Evolutionary conservation across 2,329 filamentous ascomycete species (phyloP).

Genomic region (Talaromyces sp.): DNA sequence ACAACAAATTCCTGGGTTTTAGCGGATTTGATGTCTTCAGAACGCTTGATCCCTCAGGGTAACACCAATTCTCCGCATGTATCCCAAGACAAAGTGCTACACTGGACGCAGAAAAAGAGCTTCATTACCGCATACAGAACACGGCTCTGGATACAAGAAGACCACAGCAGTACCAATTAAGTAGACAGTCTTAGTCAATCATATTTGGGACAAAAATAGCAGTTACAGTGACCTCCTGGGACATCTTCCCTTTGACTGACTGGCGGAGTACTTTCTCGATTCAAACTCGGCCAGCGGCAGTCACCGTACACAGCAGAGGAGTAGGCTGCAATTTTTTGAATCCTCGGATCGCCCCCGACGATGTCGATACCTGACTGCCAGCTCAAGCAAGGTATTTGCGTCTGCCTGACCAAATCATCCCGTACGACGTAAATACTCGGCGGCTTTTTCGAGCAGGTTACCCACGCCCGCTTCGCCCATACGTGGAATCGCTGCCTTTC

Average conservation of each 20-base stretch:
- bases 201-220: not conserved
- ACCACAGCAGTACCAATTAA: not conserved
- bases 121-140: not conserved
- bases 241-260: not conserved
- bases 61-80: not conserved
- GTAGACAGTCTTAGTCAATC: not conserved
- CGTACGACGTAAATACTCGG: not conserved
- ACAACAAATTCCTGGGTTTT: not conserved
- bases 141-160: not conserved
- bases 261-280: not conserved
- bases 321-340: not conserved
- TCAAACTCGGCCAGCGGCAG: too few relatives aligned
- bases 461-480: not conserved
- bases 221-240: not conserved
- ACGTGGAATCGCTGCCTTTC: not conserved
- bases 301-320: too few relatives aligned
- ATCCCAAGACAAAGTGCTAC: not conserved
- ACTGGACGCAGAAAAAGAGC: not conserved
- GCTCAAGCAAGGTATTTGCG: not conserved
- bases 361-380: not conserved
- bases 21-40: not conserved
- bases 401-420: not conserved
- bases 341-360: not conserved
- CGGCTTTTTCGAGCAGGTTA: not conserved
- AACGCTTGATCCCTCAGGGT: not conserved